A percentile compares a stretch with the other conserved stretches of the same genome.
Evolutionary conservation across 2,329 filamentous ascomycete genomes (phyloP).

Genomic region (Claviceps sp.): DNA sequence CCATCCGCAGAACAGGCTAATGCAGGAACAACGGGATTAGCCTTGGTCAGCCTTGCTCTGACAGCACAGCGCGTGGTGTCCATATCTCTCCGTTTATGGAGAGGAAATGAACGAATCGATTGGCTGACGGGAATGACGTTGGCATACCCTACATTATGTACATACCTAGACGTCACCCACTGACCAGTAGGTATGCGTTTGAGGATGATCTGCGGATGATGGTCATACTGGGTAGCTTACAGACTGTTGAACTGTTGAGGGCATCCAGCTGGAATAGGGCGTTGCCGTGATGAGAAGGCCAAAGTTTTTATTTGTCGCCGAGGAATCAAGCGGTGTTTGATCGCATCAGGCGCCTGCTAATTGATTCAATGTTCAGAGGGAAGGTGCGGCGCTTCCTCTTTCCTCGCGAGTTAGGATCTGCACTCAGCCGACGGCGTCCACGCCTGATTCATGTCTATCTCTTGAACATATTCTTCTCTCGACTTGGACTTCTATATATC

Average conservation of each 20-base stretch:
- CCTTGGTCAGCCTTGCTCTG: slow-evolving; percentile 6
- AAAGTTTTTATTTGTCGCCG: neutral
- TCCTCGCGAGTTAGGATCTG: neutral
- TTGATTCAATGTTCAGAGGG: neutral
- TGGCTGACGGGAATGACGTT: neutral
- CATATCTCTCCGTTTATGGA: slow-evolving; percentile 1
- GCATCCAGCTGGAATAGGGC: too few species aligned
- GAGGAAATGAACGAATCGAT: neutral
- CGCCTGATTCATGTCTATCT: neutral
- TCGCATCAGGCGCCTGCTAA: neutral
- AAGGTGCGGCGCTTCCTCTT: neutral
- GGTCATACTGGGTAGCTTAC: too few species aligned
- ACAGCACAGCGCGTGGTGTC: slow-evolving; percentile 3
- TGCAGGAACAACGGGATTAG: slow-evolving; percentile 17
- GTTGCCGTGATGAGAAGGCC: too few species aligned
- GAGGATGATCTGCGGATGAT: too few species aligned
- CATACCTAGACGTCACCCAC: too few species aligned
- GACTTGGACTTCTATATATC: neutral
- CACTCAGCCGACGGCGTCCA: neutral
- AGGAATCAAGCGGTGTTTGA: neutral
- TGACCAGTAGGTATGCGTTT: too few species aligned
- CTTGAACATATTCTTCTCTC: neutral
- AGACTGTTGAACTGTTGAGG: too few species aligned
- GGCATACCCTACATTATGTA: neutral
- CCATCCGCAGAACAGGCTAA: slow-evolving; percentile 12